Conservation (phyloP, 495 filamentous ascomycete species). For the Astrocystis sublimbata region DNA sequence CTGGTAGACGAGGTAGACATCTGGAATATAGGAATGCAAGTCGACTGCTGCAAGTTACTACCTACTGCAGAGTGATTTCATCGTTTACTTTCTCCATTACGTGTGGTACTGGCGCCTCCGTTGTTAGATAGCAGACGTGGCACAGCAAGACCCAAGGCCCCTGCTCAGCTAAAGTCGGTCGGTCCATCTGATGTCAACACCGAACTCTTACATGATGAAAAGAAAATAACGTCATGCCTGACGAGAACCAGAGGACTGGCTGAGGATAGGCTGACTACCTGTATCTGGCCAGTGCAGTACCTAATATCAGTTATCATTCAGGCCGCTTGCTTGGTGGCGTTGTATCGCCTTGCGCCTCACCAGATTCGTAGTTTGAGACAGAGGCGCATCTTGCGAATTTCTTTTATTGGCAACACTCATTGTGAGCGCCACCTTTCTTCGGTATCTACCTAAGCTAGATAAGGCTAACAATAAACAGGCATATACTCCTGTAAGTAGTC, state of each 20-base stretch:
- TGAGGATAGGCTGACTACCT: neutral
- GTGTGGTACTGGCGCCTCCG: too few species aligned
- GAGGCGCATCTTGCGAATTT: neutral
- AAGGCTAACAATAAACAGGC: slow-evolving; percentile 10
- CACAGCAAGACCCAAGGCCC: neutral
- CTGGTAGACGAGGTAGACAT: too few species aligned
- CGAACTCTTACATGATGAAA: neutral
- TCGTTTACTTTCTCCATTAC: neutral
- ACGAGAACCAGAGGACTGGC: too few species aligned
- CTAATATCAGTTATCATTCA: too few species aligned
- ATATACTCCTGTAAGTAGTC: neutral
- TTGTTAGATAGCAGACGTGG: neutral
- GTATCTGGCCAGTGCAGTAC: neutral
- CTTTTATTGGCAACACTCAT: neutral
- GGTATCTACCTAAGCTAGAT: slow-evolving; percentile 7
- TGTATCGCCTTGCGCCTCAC: too few species aligned
- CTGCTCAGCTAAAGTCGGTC: neutral
- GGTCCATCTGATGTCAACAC: neutral
- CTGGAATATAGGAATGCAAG: too few species aligned
- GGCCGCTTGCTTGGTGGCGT: too few species aligned
- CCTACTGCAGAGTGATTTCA: neutral
- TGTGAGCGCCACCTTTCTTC: neutral
- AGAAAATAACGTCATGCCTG: neutral
- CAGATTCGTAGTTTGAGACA: too few species aligned
- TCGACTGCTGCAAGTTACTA: neutral